A percentile compares a stretch with the other conserved stretches of the same genome.
These are phyloP conservation scores for Salvia sclarea DNA, from an alignment of 305 asterid species.

Conservation along the genomic window DNA sequence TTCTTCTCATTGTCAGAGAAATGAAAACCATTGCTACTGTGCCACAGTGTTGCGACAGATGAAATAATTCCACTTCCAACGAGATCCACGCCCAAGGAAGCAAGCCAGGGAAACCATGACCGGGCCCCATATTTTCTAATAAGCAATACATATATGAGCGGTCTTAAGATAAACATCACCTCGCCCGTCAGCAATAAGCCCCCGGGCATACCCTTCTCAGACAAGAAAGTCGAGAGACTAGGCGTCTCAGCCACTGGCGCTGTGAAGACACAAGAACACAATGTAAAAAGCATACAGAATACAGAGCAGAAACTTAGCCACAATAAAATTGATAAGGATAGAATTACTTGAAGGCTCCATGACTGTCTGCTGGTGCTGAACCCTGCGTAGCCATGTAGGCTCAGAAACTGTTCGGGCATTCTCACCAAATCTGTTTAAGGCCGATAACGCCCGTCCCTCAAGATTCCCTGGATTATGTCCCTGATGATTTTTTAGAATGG, in stretches of 20 bases:
- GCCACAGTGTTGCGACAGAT: slow-evolving; percentile 35
- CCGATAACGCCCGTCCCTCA: slow-evolving; percentile 90
- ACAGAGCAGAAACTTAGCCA: not conserved
- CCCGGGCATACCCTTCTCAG: slow-evolving; percentile 75
- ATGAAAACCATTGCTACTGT: slow-evolving; percentile 43
- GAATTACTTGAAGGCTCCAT: slow-evolving; percentile 63
- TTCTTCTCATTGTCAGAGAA: slow-evolving; percentile 64
- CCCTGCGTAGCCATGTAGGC: slow-evolving; percentile 76
- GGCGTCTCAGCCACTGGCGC: slow-evolving; percentile 48
- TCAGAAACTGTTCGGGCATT: slow-evolving; percentile 66
- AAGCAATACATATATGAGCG: slow-evolving; percentile 74
- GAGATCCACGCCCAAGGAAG: slow-evolving; percentile 72
- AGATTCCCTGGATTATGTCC: slow-evolving; percentile 54
- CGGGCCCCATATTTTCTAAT: slow-evolving; percentile 69
- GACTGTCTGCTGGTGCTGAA: slow-evolving; percentile 69
- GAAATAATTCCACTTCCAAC: slow-evolving; percentile 71
- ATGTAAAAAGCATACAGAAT: slow-evolving; percentile 2
- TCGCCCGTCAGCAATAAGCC: slow-evolving; percentile 80
- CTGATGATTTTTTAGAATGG: slow-evolving; percentile 39
- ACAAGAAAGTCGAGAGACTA: slow-evolving; percentile 60
- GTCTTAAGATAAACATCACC: slow-evolving; percentile 78
- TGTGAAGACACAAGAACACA: slow-evolving; percentile 31
- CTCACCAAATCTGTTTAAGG: slow-evolving; percentile 83
- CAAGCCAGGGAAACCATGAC: slow-evolving; percentile 95
- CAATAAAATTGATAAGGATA: not conserved